These are phyloP conservation scores for Exophiala lecanii-corni DNA, from an alignment of 2,329 filamentous ascomycete genomes.

Conservation along the genomic window DNA sequence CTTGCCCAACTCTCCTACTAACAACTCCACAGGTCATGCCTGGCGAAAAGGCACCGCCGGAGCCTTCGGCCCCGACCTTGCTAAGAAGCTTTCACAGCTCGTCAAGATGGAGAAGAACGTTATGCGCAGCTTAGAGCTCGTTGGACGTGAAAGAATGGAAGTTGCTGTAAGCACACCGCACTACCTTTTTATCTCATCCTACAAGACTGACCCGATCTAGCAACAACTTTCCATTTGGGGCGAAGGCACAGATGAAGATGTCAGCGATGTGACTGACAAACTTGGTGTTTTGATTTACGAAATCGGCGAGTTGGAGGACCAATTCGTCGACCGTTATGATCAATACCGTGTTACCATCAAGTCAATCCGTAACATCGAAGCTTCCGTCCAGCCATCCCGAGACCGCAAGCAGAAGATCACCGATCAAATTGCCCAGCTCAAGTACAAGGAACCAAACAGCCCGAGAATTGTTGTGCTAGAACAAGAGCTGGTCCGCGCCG, in stretches of 20 bases:
- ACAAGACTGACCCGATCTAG: constrained; percentile 43
- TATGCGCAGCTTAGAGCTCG: constrained; percentile 95
- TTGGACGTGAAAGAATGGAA: constrained; percentile 95
- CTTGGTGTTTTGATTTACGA: constrained; percentile 96
- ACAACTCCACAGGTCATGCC: constrained; percentile 56
- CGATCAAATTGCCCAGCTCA: constrained; percentile 96
- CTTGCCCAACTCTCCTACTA: too few species aligned
- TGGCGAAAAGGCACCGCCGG: constrained; percentile 50
- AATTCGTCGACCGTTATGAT: constrained; percentile 97
- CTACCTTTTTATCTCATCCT: too few species aligned
- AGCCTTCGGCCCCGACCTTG: constrained; percentile 70
- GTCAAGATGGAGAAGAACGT: constrained; percentile 99
- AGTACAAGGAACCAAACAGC: constrained; percentile 99
- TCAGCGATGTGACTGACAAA: constrained; percentile 98
- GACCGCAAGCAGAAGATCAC: constrained; percentile 99
- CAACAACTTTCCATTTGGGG: constrained; percentile 99
- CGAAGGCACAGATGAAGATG: constrained; percentile 90
- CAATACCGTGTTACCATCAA: constrained; percentile 99
- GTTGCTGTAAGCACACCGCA: constrained; percentile 68
- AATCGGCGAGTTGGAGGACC: constrained; percentile 95
- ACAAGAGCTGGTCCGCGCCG: constrained; percentile 95
- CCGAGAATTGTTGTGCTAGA: constrained; percentile 96
- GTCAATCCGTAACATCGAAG: constrained; percentile 98
- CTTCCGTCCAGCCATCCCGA: constrained; percentile 93
- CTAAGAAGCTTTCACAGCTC: constrained; percentile 94